Evolutionary conservation across 148 eudicot genomes (phyloP), one percentile per base, ranked within the genome.

Genomic region (Rhododendron molle): DNA sequence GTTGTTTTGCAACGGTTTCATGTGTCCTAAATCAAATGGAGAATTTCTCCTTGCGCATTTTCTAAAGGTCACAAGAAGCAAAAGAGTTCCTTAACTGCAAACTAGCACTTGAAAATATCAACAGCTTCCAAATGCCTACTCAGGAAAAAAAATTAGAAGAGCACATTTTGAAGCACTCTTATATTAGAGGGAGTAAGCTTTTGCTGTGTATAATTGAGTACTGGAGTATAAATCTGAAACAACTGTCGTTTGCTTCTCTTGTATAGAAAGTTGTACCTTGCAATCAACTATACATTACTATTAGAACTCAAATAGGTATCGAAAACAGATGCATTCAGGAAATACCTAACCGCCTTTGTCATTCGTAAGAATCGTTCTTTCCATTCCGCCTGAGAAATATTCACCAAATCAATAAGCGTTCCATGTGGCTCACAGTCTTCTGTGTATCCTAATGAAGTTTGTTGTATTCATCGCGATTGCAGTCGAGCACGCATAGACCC

Each of bases 361-460:
- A 40, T 76, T 72, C 2, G 60, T 16, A 28, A 38, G 58, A 16
- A 78, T 13, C 34, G 50, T 60, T 28, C 36, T 72, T 47, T 26
- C 18, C 43, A 4, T 58, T 18, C 16, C 6, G 5, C 34, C 26
- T 5, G 26, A 76, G 47, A 43, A 30, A 52, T 26, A 40, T 46
- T 46, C 50, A 44, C 52, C 23, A 3, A 44, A 43, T 49, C 26
- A 9, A 7, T 23, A 56, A 40, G 14, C 21, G 4, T n/a, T 32
- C 32, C 43, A 80, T 34, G 36, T 52, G 44, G n/a, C 60, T 92
- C 84, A 96, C 82, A 95, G 85, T 90, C 98, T 95, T 87, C 99
- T 91, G 85, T 97, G 99, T 43, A 90, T 90, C 90, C 99, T 92
- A 26, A 97, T 94, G 82, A 97, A 95, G 84, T 97, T 97, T 1